Percentiles rank a stretch among this genome's conserved stretches.
These are phyloP conservation scores for Floccularia luteovirens DNA, from an alignment of 768 basidiomycete species.

Conservation along the genomic window DNA sequence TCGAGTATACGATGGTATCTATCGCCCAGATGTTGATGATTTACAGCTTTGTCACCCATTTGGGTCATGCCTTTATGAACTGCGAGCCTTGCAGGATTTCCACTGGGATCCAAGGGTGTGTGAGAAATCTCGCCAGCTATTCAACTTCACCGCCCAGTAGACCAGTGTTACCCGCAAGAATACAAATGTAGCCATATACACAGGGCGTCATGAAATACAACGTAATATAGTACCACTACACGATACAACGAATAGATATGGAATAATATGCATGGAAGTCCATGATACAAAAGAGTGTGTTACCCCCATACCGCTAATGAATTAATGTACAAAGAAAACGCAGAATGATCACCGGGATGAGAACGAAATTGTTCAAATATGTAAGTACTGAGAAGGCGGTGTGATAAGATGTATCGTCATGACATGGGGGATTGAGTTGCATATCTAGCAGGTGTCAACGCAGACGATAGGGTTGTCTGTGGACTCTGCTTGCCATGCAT, in stretches of 20 bases:
- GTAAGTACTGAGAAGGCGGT: background rate
- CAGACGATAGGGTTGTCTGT: slow-evolving; percentile 34
- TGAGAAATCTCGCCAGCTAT: slow-evolving; percentile 53
- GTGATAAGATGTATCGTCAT: slow-evolving; percentile 3
- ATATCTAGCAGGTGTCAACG: slow-evolving; percentile 30
- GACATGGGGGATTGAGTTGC: slow-evolving; percentile 10
- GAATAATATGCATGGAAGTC: background rate
- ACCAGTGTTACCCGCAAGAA: no score
- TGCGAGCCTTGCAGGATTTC: slow-evolving; percentile 49
- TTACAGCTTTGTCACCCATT: slow-evolving; percentile 80
- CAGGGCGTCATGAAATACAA: slow-evolving; percentile 4
- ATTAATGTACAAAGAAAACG: background rate
- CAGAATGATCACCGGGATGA: background rate
- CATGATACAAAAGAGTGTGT: background rate
- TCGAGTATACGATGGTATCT: slow-evolving; percentile 75
- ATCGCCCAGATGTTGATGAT: slow-evolving; percentile 82
- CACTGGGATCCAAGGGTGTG: slow-evolving; percentile 68
- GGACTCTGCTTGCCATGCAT: slow-evolving; percentile 22
- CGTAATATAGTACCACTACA: no score
- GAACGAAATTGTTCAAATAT: background rate
- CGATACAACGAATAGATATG: background rate
- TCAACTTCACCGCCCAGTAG: slow-evolving; percentile 32
- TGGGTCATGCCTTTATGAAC: slow-evolving; percentile 83
- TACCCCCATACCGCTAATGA: background rate
- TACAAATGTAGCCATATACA: slow-evolving; percentile 12